Evolutionary conservation across 2,329 filamentous ascomycete species (phyloP), one percentile per base, ranked within the genome.

Genomic region (Calycina herbarum): DNA sequence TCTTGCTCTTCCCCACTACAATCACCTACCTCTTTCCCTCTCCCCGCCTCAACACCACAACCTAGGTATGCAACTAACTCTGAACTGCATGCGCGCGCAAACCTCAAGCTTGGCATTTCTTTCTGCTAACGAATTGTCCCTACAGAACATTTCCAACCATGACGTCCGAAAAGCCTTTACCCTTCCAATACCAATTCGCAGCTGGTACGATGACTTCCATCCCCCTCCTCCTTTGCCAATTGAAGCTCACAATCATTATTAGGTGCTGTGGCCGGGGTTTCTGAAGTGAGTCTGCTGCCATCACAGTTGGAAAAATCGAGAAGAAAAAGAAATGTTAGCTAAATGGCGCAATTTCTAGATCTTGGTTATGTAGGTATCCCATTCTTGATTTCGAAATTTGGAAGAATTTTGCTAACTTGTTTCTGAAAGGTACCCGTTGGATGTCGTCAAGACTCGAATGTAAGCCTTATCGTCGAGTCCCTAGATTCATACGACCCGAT

Each of bases 361-460:
- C 82, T 82, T 95, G 80, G 86, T 95, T 67, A 96, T 96, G 92
- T 94, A 82, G 76, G 86, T 57, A 63, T 67, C 66, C 66, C 64
- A 65, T 64, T 51, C 61, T 66, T 65, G 42, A 57, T 13, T 20
- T 31, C 20, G 35, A 17, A 61, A 24, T 10, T 24, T 8, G n/a
- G n/a, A 10, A 51, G 45, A 38, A 51, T 60, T 65, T 6, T 62
- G 61, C 67, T 74, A 58, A 74, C 38, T 61, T 27, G 73, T 76
- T 45, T 38, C 17, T 27, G 17, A 72, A 78, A 97, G 94, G 95
- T 99, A 99, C 83, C 95, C 95, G 73, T 85, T 99, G 79, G 95
- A 99, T 79, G 95, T 99, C 66, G 93, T 98, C 79, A 98, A 98
- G 86, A 98, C 95, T 71, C 86, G 94, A 89, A 91, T 96, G 91